Conservation (phyloP, 495 filamentous ascomycete species). For the Staphylotrichum tortipilum region DNA sequence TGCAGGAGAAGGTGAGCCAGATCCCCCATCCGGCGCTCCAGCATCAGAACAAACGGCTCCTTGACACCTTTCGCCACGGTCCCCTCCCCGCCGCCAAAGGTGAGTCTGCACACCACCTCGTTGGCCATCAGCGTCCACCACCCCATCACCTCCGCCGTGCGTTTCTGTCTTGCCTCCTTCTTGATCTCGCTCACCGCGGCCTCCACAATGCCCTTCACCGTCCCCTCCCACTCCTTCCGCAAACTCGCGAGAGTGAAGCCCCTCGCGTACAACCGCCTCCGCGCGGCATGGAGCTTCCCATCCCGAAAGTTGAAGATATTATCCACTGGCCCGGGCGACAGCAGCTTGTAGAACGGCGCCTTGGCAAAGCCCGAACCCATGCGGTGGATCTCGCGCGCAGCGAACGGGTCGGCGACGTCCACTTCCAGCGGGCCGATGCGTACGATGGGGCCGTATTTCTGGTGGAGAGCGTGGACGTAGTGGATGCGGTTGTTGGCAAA, state of each 20-base stretch:
- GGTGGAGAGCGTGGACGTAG: constrained; percentile 27
- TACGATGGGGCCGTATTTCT: constrained; percentile 44
- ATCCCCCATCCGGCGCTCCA: background rate
- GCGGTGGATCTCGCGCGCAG: constrained; percentile 49
- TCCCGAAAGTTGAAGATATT: constrained; percentile 11
- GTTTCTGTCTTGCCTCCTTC: constrained; percentile 1
- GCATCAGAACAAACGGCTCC: background rate
- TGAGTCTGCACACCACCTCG: constrained; percentile 48
- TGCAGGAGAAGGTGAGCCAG: background rate
- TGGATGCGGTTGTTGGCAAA: constrained; percentile 12
- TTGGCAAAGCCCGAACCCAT: constrained; percentile 11
- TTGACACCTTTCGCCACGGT: background rate
- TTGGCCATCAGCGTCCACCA: constrained; percentile 52
- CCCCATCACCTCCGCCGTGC: constrained; percentile 39
- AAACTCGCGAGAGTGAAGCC: constrained; percentile 7
- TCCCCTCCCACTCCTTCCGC: constrained; percentile 12
- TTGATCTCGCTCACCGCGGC: constrained; percentile 4
- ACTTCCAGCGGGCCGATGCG: constrained; percentile 48
- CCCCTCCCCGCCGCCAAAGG: constrained; percentile 38
- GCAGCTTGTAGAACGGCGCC: constrained; percentile 8
- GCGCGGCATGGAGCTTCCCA: constrained; percentile 1
- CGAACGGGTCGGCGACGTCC: constrained; percentile 38
- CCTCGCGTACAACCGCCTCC: constrained; percentile 12
- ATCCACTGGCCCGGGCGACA: constrained; percentile 7
- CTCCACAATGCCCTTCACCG: constrained; percentile 1